Base-by-base conservation (phyloP, 139 green algal genomes). In the Desmodesmus armatus region DNA sequence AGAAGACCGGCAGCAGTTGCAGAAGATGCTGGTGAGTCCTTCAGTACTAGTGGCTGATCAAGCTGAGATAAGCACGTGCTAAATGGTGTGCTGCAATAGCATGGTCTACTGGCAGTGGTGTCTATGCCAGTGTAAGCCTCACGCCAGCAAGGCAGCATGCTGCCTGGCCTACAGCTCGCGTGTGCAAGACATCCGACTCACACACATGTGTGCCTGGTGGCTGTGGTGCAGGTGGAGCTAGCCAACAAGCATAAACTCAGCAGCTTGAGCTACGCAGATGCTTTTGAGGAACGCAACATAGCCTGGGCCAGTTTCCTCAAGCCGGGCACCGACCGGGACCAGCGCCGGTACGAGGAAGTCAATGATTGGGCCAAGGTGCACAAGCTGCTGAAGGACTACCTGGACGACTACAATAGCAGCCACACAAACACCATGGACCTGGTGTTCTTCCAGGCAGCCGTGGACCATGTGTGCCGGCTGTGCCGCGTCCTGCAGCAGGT, bases 391-490 rank as follows among this genome's bases (percentile, higher is more conserved):
- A 91, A 71, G 17, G 92, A 94, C 78, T 94, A 93, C 83, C 88
- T 97, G 43, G 94, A 97, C 82, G 94, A 98, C 75, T 97, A 96
- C 79, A 92, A 83, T 29, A 88, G 95, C 55, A 94, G 72, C 70
- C 92, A 92, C 80, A 87, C 87, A 0, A 85, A 74, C 44, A 80
- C 72, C 4, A 93, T 98, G 75, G 93, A 95, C 62, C 92, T 98
- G 11, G 94, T 97, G 2, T 96, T 98, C 84, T 98, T 98, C 91
- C 84, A 88, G 71, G 91, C 98, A 74, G 95, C 95, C 5, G 85
- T 97, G 51, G 86, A 96, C 82, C 95, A 98, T 84, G 90, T 96
- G 75, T 89, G 87, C 1, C 92, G 93, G 75, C 89, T 96, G 55
- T 70, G 83, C 9, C 91, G 95, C 76, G 90, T 98, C 44, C 90